A percentile compares a stretch with the other conserved stretches of the same genome.
These are phyloP conservation scores for Fusarium concolor DNA, from an alignment of 2,329 filamentous ascomycete genomes.

Conservation along the genomic window DNA sequence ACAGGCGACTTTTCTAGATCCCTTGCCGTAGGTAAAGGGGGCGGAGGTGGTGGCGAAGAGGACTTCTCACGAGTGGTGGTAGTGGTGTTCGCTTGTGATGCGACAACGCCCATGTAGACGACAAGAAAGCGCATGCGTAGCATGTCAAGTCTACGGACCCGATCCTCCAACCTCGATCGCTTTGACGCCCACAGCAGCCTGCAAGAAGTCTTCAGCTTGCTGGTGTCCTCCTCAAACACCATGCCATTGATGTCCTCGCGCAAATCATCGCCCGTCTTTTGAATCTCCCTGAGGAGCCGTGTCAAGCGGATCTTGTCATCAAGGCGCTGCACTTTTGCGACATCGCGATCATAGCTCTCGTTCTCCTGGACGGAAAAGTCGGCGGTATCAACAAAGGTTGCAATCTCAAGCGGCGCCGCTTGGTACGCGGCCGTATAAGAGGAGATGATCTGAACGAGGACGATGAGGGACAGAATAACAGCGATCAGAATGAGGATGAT, in stretches of 20 bases:
- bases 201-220: conserved; percentile 59
- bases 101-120: conserved; percentile 71
- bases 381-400: conserved; percentile 68
- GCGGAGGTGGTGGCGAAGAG: conserved; percentile 38
- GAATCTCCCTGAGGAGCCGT: conserved; percentile 70
- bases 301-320: conserved; percentile 72
- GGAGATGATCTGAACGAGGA: conserved; percentile 64
- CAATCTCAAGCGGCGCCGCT: conserved; percentile 68
- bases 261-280: conserved; percentile 69
- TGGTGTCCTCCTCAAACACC: conserved; percentile 59
- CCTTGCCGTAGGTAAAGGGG: conserved; percentile 46
- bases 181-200: conserved; percentile 70
- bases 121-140: conserved; percentile 74
- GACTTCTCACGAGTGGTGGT: conserved; percentile 50
- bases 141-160: conserved; percentile 68
- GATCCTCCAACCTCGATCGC: conserved; percentile 65
- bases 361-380: conserved; percentile 73
- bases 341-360: conserved; percentile 71
- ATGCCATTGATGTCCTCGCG: conserved; percentile 68
- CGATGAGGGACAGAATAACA: conserved; percentile 65
- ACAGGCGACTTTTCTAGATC: conserved; percentile 52
- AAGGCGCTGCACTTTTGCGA: conserved; percentile 66
- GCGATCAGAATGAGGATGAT: conserved; percentile 69
- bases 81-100: conserved; percentile 45
- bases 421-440: conserved; percentile 67